A percentile compares a stretch with the other conserved stretches of the same genome.
These are phyloP conservation scores for Cyberlindnera meyerae DNA, from an alignment of 805 yeast species.

Conservation along the genomic window DNA sequence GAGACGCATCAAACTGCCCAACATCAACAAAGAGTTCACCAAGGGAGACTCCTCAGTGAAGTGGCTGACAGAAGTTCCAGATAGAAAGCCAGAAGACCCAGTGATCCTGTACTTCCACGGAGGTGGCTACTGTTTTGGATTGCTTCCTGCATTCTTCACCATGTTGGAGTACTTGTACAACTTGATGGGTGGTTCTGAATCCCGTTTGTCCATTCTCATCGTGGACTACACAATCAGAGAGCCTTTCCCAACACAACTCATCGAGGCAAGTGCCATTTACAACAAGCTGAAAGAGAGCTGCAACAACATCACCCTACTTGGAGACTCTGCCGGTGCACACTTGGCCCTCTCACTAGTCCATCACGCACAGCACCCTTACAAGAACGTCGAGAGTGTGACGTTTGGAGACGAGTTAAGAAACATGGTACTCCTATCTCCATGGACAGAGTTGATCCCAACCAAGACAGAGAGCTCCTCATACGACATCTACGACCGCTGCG, in stretches of 20 bases:
- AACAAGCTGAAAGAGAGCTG: slow-evolving; percentile 11
- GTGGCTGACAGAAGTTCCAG: slow-evolving; percentile 26
- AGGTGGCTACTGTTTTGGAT: slow-evolving; percentile 17
- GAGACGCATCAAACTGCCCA: neutral
- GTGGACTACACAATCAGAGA: slow-evolving; percentile 27
- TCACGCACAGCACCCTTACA: slow-evolving; percentile 8
- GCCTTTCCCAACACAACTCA: slow-evolving; percentile 25
- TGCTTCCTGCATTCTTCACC: slow-evolving; percentile 4
- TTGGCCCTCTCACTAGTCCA: slow-evolving; percentile 18
- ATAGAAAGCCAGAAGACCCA: slow-evolving; percentile 20
- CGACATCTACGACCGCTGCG: slow-evolving; percentile 1
- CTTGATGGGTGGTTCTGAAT: slow-evolving; percentile 1
- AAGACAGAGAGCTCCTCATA: slow-evolving; percentile 1
- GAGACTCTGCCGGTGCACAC: slow-evolving; percentile 32
- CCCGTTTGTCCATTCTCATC: slow-evolving; percentile 21
- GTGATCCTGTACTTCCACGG: slow-evolving; percentile 18
- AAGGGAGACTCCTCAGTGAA: slow-evolving; percentile 1
- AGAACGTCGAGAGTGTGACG: neutral
- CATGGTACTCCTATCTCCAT: slow-evolving; percentile 13
- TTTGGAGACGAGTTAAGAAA: slow-evolving; percentile 1
- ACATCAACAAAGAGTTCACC: neutral
- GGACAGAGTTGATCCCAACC: slow-evolving; percentile 13
- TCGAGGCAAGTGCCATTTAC: slow-evolving; percentile 20
- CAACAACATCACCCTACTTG: slow-evolving; percentile 21
- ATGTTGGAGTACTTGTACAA: slow-evolving; percentile 5